Conservation (phyloP, 2,329 filamentous ascomycete species). For the Cercospora zeina region DNA sequence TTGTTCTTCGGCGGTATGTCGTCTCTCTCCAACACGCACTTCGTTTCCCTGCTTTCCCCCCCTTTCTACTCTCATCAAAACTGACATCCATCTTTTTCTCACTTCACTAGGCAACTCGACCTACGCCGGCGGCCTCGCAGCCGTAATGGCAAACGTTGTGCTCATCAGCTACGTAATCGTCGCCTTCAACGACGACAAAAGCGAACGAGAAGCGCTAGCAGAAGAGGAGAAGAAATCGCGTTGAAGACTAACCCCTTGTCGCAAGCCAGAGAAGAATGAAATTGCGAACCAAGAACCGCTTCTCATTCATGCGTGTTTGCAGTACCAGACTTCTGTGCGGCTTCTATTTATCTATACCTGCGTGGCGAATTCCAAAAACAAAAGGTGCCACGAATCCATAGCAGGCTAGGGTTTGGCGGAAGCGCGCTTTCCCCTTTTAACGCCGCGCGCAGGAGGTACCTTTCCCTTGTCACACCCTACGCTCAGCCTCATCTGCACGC, state of each 20-base stretch:
- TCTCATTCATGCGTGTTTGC: no score
- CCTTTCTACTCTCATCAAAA: no score
- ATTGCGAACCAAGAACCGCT: no score
- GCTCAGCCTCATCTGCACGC: not conserved
- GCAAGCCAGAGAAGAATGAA: no score
- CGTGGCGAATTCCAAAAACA: not conserved
- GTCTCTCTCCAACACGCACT: not conserved
- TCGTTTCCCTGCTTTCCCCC: no score
- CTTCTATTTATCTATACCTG: not conserved
- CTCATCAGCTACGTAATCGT: slow-evolving; percentile 87
- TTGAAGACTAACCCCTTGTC: no score
- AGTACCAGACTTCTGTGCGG: no score
- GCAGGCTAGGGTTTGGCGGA: not conserved
- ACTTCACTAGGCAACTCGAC: slow-evolving; percentile 73
- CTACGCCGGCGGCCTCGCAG: slow-evolving; percentile 79
- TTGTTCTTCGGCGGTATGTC: slow-evolving; percentile 70
- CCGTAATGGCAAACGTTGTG: slow-evolving; percentile 87
- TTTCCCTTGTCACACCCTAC: not conserved
- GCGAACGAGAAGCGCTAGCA: slow-evolving; percentile 51
- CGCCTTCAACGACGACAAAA: slow-evolving; percentile 81
- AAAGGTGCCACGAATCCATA: not conserved
- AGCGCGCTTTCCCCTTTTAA: not conserved
- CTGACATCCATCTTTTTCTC: not conserved
- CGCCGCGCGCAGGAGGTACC: not conserved
- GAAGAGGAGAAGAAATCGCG: slow-evolving; percentile 44